Percentiles rank a stretch among this genome's conserved stretches.
phyloP scores from a whole-genome alignment of 805 yeast genomes.

The Lipomyces sp. region DNA sequence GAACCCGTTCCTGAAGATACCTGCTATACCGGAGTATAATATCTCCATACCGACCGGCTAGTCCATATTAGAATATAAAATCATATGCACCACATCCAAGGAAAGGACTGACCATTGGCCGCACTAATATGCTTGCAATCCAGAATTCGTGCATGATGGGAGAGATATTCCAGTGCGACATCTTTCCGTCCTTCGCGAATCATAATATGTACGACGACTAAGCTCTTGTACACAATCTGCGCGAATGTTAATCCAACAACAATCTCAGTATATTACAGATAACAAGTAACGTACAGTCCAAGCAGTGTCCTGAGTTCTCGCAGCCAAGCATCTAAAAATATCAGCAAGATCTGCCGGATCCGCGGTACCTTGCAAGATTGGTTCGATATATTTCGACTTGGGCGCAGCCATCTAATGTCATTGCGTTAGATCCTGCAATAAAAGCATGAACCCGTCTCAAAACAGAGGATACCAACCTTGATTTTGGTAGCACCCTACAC shows the following conservation, averaged over 20 bases:
- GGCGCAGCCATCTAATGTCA: constrained; percentile 82
- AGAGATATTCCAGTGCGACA: constrained; percentile 61
- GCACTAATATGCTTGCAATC: constrained; percentile 40
- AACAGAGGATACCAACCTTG: constrained; percentile 39
- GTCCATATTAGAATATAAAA: not conserved
- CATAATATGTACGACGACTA: constrained; percentile 84
- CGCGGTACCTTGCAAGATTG: constrained; percentile 69
- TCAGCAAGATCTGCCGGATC: constrained; percentile 61
- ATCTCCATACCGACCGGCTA: constrained; percentile 35
- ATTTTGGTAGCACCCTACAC: constrained; percentile 63
- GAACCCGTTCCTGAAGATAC: constrained; percentile 65
- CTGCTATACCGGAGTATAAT: constrained; percentile 61
- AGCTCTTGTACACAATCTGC: constrained; percentile 70
- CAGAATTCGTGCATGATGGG: constrained; percentile 51
- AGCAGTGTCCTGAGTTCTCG: constrained; percentile 69
- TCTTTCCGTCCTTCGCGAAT: constrained; percentile 85
- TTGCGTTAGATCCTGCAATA: constrained; percentile 17
- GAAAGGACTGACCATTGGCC: constrained; percentile 38
- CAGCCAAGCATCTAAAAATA: constrained; percentile 61
- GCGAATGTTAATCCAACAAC: not conserved
- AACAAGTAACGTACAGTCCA: constrained; percentile 55
- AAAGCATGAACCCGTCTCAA: not conserved
- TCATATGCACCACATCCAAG: constrained; percentile 25
- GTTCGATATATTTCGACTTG: constrained; percentile 92
- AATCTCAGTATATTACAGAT: not conserved